phyloP scores from a whole-genome alignment of 2,329 filamentous ascomycete genomes.

The Fusarium buharicum region DNA sequence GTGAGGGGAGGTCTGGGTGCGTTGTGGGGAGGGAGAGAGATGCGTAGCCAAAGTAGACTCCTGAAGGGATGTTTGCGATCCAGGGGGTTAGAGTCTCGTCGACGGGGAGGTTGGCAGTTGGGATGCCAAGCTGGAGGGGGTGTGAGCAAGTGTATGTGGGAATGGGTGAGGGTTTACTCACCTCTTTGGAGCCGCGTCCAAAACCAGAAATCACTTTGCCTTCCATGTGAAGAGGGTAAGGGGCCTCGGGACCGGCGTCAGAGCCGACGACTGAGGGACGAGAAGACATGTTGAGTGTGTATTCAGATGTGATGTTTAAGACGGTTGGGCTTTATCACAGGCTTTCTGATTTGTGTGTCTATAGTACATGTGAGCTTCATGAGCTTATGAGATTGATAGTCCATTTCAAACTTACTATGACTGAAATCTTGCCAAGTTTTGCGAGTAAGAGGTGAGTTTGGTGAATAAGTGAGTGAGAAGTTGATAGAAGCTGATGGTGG shows the following conservation, averaged over 20 bases:
- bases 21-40: constrained; percentile 69
- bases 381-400: neutral
- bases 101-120: constrained; percentile 91
- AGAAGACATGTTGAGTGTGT: constrained; percentile 42
- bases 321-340: neutral
- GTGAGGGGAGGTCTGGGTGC: constrained; percentile 55
- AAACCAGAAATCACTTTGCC: constrained; percentile 93
- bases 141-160: constrained; percentile 4
- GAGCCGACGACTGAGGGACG: constrained; percentile 79
- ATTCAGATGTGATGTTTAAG: neutral
- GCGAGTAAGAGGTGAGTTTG: constrained; percentile 1
- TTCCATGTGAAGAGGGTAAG: constrained; percentile 85
- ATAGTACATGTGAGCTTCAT: neutral
- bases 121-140: constrained; percentile 80
- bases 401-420: neutral
- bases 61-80: constrained; percentile 73
- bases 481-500: too few species aligned
- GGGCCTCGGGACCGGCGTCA: constrained; percentile 75
- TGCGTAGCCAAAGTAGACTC: constrained; percentile 95
- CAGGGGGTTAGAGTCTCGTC: constrained; percentile 69
- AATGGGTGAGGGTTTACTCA: constrained; percentile 50
- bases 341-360: neutral
- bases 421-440: neutral
- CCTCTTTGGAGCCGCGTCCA: constrained; percentile 92
- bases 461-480: constrained; percentile 10